phyloP scores from a whole-genome alignment of 2,329 filamentous ascomycete genomes.

The Pleomassaria siparia region DNA sequence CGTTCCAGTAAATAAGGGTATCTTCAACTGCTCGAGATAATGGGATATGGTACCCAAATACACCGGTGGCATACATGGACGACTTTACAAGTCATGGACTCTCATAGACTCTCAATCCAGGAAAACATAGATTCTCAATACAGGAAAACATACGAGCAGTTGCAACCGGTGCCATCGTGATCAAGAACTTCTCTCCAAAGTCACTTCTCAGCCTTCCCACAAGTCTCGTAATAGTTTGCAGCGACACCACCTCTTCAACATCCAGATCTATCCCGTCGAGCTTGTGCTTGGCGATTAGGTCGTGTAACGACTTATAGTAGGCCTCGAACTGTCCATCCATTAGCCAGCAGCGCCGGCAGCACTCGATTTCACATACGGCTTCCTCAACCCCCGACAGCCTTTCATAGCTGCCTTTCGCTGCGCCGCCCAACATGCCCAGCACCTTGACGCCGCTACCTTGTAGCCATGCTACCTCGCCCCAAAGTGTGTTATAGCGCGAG shows the following conservation, averaged over 20 bases:
- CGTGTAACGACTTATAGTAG: slow-evolving; percentile 70
- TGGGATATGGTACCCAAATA: too few relatives aligned
- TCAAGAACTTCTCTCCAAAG: slow-evolving; percentile 70
- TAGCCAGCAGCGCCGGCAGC: slow-evolving; percentile 3
- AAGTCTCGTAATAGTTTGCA: slow-evolving; percentile 61
- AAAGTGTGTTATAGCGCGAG: slow-evolving; percentile 69
- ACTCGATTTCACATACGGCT: slow-evolving; percentile 21
- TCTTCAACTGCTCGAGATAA: too few relatives aligned
- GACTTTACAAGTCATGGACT: too few relatives aligned
- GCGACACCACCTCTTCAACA: slow-evolving; percentile 70
- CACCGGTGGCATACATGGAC: too few relatives aligned
- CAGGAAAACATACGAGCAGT: slow-evolving; percentile 55
- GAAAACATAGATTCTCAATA: neutral
- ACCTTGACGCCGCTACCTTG: slow-evolving; percentile 76
- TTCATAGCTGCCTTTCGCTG: slow-evolving; percentile 72
- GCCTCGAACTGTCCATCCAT: slow-evolving; percentile 60
- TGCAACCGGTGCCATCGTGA: slow-evolving; percentile 81
- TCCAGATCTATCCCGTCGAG: slow-evolving; percentile 46
- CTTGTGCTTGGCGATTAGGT: slow-evolving; percentile 61
- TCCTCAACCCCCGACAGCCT: slow-evolving; percentile 44
- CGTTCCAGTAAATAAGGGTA: neutral
- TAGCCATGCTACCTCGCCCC: slow-evolving; percentile 73
- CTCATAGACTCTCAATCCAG: too few relatives aligned
- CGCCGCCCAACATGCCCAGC: slow-evolving; percentile 84
- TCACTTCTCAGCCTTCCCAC: slow-evolving; percentile 57